These are phyloP conservation scores for Gonapodya sp. DNA, from an alignment of 192 early-diverging fungal species.

Conservation along the genomic window DNA sequence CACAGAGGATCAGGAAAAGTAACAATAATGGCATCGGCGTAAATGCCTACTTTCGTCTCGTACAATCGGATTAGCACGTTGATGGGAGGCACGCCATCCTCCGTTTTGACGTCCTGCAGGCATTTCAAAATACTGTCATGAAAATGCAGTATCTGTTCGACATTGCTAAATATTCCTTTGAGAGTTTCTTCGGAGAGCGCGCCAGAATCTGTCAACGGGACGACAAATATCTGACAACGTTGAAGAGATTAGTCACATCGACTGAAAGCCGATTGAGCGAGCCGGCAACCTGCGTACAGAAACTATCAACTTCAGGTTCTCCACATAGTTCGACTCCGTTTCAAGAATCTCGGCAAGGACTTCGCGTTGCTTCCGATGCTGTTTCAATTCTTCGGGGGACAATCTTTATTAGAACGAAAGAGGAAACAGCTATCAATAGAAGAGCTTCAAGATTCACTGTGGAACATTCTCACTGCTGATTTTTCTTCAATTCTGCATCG, in stretches of 20 bases:
- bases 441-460: too few relatives aligned
- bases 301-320: conserved; percentile 24
- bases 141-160: conserved; percentile 23
- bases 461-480: neutral
- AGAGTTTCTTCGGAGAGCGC: conserved; percentile 10
- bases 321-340: conserved; percentile 9
- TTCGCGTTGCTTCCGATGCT: conserved; percentile 23
- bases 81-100: conserved; percentile 14
- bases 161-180: conserved; percentile 26
- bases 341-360: conserved; percentile 28
- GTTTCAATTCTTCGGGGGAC: conserved; percentile 16
- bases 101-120: conserved; percentile 19
- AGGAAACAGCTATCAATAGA: too few relatives aligned
- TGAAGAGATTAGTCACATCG: neutral
- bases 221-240: conserved; percentile 16
- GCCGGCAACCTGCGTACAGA: conserved; percentile 12
- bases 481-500: neutral
- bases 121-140: conserved; percentile 23
- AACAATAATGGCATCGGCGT: conserved; percentile 5
- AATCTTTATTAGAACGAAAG: too few relatives aligned
- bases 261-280: neutral
- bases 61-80: conserved; percentile 19
- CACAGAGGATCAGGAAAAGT: conserved; percentile 4
- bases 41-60: conserved; percentile 18
- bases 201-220: conserved; percentile 19